phyloP scores from a whole-genome alignment of 306 rosid genomes.

The Medicago lupulina region DNA sequence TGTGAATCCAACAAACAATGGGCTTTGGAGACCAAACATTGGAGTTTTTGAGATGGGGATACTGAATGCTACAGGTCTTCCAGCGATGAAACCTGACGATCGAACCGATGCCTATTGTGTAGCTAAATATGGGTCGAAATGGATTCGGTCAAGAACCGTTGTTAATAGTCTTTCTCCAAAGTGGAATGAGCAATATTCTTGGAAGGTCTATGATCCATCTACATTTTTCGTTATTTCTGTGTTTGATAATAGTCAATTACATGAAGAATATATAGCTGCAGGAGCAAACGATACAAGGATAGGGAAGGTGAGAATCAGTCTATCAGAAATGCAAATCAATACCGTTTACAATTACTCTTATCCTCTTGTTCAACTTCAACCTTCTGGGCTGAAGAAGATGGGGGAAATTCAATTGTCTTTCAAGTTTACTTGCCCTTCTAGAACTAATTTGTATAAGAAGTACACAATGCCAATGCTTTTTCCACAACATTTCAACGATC shows the following conservation, averaged over 20 bases:
- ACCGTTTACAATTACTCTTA: constrained; percentile 34
- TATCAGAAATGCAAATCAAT: constrained; percentile 31
- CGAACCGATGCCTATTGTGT: constrained; percentile 55
- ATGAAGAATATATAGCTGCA: constrained; percentile 12
- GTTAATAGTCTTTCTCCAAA: constrained; percentile 44
- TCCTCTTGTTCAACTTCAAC: constrained; percentile 47
- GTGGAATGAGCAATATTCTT: constrained; percentile 51
- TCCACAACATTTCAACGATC: constrained; percentile 22
- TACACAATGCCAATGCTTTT: constrained; percentile 47
- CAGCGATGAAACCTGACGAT: constrained; percentile 45
- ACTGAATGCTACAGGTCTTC: constrained; percentile 50
- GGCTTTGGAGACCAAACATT: constrained; percentile 39
- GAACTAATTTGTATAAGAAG: background rate
- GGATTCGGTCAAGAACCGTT: constrained; percentile 50
- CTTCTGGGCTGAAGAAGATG: constrained; percentile 49
- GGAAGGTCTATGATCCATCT: constrained; percentile 46
- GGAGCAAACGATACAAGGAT: constrained; percentile 41
- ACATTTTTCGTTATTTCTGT: constrained; percentile 45
- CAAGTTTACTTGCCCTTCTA: constrained; percentile 31
- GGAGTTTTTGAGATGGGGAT: constrained; percentile 60
- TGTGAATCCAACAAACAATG: constrained; percentile 39
- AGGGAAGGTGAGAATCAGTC: constrained; percentile 47
- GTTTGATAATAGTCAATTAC: constrained; percentile 46
- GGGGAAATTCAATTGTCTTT: constrained; percentile 50
- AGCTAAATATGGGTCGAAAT: constrained; percentile 51